A percentile compares a stretch with the other conserved stretches of the same genome.
Evolutionary conservation across 225 moss, liverwort and hornwort genomes (phyloP).

Genomic region (Sphagnum contortum): DNA sequence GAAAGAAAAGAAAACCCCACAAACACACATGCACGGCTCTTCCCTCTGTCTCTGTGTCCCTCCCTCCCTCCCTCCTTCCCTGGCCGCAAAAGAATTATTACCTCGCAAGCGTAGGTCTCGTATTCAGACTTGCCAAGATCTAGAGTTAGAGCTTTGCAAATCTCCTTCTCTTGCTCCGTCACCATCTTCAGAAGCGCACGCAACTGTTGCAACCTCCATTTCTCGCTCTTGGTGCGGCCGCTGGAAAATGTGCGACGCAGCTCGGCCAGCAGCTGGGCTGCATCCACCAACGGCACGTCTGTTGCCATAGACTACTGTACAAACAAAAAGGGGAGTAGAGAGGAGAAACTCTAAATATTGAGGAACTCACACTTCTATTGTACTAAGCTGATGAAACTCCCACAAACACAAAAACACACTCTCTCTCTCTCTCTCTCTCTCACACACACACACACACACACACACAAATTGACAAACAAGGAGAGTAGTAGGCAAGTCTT

Average conservation of each 20-base stretch:
- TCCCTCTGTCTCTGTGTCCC: not conserved
- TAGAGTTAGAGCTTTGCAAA: slow-evolving; percentile 33
- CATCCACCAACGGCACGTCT: slow-evolving; percentile 1
- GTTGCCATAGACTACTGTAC: too few species aligned
- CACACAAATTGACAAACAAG: too few species aligned
- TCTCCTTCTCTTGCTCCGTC: slow-evolving; percentile 40
- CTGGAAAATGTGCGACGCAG: slow-evolving; percentile 30
- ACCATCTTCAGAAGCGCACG: slow-evolving; percentile 26
- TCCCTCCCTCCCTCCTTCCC: not conserved
- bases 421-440: too few species aligned
- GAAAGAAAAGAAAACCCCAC: not conserved
- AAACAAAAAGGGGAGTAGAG: too few species aligned
- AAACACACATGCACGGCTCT: too few species aligned
- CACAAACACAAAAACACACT: too few species aligned
- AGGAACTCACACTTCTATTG: too few species aligned
- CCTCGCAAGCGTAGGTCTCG: slow-evolving; percentile 39
- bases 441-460: too few species aligned
- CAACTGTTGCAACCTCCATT: slow-evolving; percentile 66
- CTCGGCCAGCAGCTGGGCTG: slow-evolving; percentile 20
- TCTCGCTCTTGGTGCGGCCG: slow-evolving; percentile 36
- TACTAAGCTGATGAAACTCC: too few species aligned
- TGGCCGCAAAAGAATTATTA: slow-evolving; percentile 2
- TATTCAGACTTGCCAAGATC: slow-evolving; percentile 54
- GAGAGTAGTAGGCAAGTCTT: too few species aligned
- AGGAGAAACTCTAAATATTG: too few species aligned